Percentiles rank a stretch among this genome's conserved stretches.
phyloP scores from a whole-genome alignment of 2,329 filamentous ascomycete genomes.

The Didymellaceae sp. region DNA sequence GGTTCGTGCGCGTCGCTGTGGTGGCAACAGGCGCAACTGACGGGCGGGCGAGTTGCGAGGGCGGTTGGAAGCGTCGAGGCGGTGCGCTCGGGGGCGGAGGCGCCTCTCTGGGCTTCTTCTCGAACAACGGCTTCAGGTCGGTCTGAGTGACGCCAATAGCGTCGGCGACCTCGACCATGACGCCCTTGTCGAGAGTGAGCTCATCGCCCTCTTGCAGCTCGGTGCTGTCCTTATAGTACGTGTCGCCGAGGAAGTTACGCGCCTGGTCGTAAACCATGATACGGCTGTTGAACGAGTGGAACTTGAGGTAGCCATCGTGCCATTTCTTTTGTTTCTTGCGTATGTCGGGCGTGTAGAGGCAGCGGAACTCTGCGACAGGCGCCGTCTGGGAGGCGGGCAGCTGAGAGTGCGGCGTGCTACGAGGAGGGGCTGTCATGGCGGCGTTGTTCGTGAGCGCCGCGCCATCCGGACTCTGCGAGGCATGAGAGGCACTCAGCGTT shows the following conservation, averaged over 20 bases:
- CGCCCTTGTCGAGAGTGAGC: constrained; percentile 75
- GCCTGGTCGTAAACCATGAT: constrained; percentile 88
- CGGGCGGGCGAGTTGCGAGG: constrained; percentile 25
- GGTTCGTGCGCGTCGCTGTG: constrained; percentile 13
- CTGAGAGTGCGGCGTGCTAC: constrained; percentile 33
- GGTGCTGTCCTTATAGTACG: constrained; percentile 75
- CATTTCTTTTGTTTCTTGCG: constrained; percentile 88
- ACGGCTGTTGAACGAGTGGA: constrained; percentile 88
- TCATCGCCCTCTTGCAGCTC: constrained; percentile 83
- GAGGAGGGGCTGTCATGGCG: constrained; percentile 38
- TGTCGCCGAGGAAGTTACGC: constrained; percentile 82
- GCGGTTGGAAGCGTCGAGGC: constrained; percentile 27
- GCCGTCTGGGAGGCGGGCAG: constrained; percentile 68
- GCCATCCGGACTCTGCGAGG: background rate
- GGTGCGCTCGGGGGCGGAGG: constrained; percentile 26
- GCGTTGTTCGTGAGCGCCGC: too few relatives aligned
- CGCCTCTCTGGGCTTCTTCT: constrained; percentile 65
- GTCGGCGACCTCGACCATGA: constrained; percentile 82
- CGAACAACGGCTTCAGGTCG: constrained; percentile 76
- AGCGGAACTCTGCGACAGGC: constrained; percentile 79
- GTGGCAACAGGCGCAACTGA: constrained; percentile 19
- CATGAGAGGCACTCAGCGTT: background rate
- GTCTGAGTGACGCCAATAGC: constrained; percentile 75
- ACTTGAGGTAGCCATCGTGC: constrained; percentile 89
- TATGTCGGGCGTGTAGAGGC: constrained; percentile 86